Conservation (phyloP, 2,329 filamentous ascomycete species). For the Penicillium brevicompactum region DNA sequence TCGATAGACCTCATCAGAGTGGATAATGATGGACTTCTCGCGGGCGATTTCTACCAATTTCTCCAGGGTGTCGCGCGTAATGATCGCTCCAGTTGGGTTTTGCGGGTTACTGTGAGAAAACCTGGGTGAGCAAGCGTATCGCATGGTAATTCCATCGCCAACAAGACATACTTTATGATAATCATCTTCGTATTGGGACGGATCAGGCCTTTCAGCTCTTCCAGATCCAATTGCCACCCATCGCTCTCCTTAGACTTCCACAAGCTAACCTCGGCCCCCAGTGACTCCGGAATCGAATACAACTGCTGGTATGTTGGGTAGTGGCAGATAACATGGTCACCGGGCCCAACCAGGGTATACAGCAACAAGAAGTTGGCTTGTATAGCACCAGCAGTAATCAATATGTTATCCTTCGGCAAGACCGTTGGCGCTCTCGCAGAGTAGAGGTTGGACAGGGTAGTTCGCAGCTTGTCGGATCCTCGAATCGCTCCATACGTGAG, state of each 20-base stretch:
- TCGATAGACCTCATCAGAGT: conserved; percentile 81
- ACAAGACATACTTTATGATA: conserved; percentile 56
- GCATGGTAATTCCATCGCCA: neutral
- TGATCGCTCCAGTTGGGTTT: conserved; percentile 66
- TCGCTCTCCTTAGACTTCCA: conserved; percentile 71
- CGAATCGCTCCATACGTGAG: conserved; percentile 75
- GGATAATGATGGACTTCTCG: conserved; percentile 64
- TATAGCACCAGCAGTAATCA: conserved; percentile 82
- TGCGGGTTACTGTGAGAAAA: conserved; percentile 66
- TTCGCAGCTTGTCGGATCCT: conserved; percentile 65
- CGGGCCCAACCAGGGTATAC: conserved; percentile 71
- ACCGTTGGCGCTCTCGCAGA: conserved; percentile 55
- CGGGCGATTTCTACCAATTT: conserved; percentile 66
- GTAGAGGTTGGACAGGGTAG: conserved; percentile 67
- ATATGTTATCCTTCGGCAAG: conserved; percentile 62
- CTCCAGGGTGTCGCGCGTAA: conserved; percentile 63
- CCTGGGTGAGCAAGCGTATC: neutral
- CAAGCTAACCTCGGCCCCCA: conserved; percentile 75
- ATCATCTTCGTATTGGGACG: conserved; percentile 56
- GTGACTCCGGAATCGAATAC: conserved; percentile 70
- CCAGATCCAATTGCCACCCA: conserved; percentile 67
- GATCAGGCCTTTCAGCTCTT: conserved; percentile 66
- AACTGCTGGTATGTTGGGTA: conserved; percentile 87
- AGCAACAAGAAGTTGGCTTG: conserved; percentile 76
- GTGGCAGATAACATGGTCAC: conserved; percentile 83